A percentile compares a stretch with the other conserved stretches of the same genome.
Evolutionary conservation across 768 basidiomycete species (phyloP).

Genomic region (Aureoboletus auriporus): DNA sequence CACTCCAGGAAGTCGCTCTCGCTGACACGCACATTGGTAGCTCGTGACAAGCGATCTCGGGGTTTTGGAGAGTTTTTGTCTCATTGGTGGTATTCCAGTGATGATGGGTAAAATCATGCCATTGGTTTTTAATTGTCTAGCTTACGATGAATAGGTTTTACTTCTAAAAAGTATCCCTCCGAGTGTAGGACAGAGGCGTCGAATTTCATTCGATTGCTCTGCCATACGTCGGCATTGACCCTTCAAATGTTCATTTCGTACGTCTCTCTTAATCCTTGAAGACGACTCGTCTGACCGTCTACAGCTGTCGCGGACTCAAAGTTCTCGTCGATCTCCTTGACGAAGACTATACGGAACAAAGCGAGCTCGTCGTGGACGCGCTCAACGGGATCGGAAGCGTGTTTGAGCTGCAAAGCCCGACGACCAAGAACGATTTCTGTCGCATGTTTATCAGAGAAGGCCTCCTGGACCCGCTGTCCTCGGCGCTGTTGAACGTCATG

Average conservation of each 20-base stretch:
- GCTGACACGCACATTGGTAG: constrained; percentile 27
- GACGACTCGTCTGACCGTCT: background rate
- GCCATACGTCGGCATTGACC: constrained; percentile 89
- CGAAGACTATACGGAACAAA: constrained; percentile 91
- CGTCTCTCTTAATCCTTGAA: constrained; percentile 30
- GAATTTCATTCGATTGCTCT: constrained; percentile 87
- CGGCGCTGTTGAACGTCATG: constrained; percentile 87
- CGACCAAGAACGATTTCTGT: constrained; percentile 97
- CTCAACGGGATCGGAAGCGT: constrained; percentile 93
- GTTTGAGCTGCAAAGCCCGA: constrained; percentile 93
- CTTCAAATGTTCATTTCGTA: constrained; percentile 99
- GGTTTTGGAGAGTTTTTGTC: constrained; percentile 91
- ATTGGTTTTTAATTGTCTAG: background rate
- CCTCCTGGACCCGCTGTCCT: constrained; percentile 85
- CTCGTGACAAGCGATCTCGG: constrained; percentile 72
- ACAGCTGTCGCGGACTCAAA: constrained; percentile 89
- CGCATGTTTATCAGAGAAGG: constrained; percentile 98
- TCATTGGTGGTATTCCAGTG: constrained; percentile 93
- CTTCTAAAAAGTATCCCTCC: constrained; percentile 88
- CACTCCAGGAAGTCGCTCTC: background rate
- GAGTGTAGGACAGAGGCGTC: constrained; percentile 96
- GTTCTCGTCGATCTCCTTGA: constrained; percentile 95
- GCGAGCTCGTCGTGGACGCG: constrained; percentile 87
- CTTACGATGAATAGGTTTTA: constrained; percentile 58
- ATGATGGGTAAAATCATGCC: constrained; percentile 63